A percentile compares a stretch with the other conserved stretches of the same genome.
These are phyloP conservation scores for Akanthomyces dipterigenus DNA, from an alignment of 2,329 filamentous ascomycete genomes.

Conservation along the genomic window DNA sequence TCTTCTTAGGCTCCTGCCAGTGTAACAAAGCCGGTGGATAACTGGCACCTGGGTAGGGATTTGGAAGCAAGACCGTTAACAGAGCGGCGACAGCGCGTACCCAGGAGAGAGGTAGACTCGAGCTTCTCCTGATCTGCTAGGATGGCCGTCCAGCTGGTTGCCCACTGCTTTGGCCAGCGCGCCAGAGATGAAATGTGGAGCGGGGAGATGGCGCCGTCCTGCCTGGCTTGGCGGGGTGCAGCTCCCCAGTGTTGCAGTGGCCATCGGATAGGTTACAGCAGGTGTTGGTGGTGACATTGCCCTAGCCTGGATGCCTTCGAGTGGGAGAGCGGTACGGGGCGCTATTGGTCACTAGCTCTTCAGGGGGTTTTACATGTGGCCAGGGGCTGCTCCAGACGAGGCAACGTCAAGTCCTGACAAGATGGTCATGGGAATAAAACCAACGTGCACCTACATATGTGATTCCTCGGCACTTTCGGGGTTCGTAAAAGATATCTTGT, in stretches of 20 bases:
- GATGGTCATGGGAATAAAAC: background rate
- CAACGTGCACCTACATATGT: no score
- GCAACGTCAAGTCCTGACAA: background rate
- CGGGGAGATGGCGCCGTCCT: background rate
- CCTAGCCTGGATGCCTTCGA: background rate
- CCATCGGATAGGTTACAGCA: background rate
- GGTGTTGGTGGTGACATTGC: background rate
- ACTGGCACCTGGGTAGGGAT: background rate
- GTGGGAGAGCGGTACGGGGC: background rate
- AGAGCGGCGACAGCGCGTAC: background rate
- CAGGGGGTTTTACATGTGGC: background rate
- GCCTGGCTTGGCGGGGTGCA: background rate
- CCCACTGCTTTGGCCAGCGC: background rate
- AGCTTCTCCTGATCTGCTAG: background rate
- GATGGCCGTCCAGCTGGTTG: background rate
- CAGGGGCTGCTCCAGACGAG: background rate
- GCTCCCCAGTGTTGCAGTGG: background rate
- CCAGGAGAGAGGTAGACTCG: background rate
- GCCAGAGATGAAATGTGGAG: conserved; percentile 10
- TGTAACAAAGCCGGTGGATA: background rate
- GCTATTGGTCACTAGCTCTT: background rate
- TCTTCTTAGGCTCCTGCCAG: background rate
- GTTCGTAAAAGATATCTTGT: background rate
- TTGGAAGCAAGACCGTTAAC: background rate
- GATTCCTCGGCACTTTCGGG: background rate